These are phyloP conservation scores for Arabidopsis suecica DNA, from an alignment of 345 rosid genomes.

Conservation along the genomic window DNA sequence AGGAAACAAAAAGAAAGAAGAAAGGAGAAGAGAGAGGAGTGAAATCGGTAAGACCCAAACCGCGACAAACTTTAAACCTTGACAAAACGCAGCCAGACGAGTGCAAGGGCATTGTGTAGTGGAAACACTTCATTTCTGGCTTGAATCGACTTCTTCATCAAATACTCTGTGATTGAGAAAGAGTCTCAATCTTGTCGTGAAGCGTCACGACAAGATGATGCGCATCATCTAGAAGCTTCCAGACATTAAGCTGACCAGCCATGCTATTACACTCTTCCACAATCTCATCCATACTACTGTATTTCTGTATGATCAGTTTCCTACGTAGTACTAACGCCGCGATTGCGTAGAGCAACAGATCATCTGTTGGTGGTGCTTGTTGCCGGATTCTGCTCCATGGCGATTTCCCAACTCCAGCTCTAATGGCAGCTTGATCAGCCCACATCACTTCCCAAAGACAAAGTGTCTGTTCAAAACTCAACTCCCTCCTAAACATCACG, in stretches of 20 bases:
- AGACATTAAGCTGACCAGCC: slow-evolving; percentile 96
- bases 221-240: slow-evolving; percentile 97
- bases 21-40: neutral
- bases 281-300: slow-evolving; percentile 98
- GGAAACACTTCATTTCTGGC: slow-evolving; percentile 49
- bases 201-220: slow-evolving; percentile 88
- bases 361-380: slow-evolving; percentile 92
- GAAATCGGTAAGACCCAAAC: slow-evolving; percentile 30
- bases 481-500: slow-evolving; percentile 88
- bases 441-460: slow-evolving; percentile 99
- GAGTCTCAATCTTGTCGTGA: slow-evolving; percentile 79
- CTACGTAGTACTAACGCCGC: slow-evolving; percentile 92
- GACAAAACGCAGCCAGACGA: slow-evolving; percentile 46
- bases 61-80: slow-evolving; percentile 29
- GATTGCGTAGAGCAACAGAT: slow-evolving; percentile 87
- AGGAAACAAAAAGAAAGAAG: slow-evolving; percentile 21
- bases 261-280: slow-evolving; percentile 95
- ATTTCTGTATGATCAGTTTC: slow-evolving; percentile 90
- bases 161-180: slow-evolving; percentile 40
- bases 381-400: slow-evolving; percentile 92
- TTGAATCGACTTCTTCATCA: slow-evolving; percentile 30
- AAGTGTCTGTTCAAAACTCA: slow-evolving; percentile 88
- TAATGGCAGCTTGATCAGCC: slow-evolving; percentile 99
- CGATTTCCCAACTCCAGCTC: slow-evolving; percentile 91
- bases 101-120: slow-evolving; percentile 38